These are phyloP conservation scores for Backusella morwellensis DNA, from an alignment of 192 early-diverging fungal genomes.

Conservation along the genomic window DNA sequence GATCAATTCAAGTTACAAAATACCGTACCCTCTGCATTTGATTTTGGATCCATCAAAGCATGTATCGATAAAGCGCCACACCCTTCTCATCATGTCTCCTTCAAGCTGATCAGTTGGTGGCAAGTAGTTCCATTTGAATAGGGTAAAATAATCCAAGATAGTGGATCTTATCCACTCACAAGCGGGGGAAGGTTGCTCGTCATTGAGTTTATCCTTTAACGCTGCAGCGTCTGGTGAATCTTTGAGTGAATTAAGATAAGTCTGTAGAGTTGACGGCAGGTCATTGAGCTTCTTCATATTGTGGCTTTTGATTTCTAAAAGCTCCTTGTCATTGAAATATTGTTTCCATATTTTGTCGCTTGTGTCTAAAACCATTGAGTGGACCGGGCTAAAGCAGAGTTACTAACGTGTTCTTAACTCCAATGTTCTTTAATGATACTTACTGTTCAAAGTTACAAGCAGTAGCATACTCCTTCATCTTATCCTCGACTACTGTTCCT, in stretches of 20 bases:
- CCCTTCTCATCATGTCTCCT: constrained; percentile 15
- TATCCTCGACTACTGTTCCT: no score
- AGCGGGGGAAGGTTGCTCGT: neutral
- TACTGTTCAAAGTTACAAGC: neutral
- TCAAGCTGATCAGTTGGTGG: constrained; percentile 5
- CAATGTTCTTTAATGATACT: neutral
- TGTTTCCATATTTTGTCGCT: neutral
- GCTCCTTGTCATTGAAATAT: neutral
- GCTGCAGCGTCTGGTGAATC: no score
- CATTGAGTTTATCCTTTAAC: neutral
- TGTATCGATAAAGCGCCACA: neutral
- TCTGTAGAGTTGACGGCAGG: neutral
- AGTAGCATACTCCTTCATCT: no score
- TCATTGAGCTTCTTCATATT: neutral
- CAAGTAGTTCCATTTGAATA: constrained; percentile 10
- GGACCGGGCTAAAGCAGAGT: neutral
- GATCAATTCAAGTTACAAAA: neutral
- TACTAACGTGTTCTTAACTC: neutral
- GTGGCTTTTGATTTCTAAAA: neutral
- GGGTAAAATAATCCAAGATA: neutral
- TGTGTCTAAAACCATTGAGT: neutral
- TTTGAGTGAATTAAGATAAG: neutral
- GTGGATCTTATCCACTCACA: constrained; percentile 2
- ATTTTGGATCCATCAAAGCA: constrained; percentile 5
- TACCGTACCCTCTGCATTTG: constrained; percentile 4